Evolutionary conservation across 1,284 basidiomycete genomes (phyloP).

Genomic region (Fomitopsis palustris): DNA sequence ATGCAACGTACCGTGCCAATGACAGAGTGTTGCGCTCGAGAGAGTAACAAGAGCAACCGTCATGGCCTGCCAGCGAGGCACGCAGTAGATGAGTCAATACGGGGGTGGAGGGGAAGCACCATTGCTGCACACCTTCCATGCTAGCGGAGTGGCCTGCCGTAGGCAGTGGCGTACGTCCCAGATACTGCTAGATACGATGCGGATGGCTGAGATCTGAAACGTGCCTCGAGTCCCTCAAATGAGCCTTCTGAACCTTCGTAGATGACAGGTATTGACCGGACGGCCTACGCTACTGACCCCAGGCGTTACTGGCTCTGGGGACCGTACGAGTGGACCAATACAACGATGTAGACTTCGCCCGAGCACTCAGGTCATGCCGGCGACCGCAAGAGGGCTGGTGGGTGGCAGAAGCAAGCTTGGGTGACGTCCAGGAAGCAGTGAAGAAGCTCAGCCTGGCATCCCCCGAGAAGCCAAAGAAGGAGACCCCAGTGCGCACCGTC

Average conservation of each 20-base stretch:
- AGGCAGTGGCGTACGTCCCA: not conserved
- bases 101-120: not conserved
- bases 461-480: not conserved
- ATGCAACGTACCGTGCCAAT: not conserved
- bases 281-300: not conserved
- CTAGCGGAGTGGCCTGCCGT: not conserved
- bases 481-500: not conserved
- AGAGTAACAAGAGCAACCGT: not conserved
- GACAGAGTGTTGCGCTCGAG: not conserved
- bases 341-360: not conserved
- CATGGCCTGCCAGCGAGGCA: not conserved
- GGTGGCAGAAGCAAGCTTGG: not conserved
- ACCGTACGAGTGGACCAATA: not conserved
- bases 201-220: slow-evolving; percentile 4
- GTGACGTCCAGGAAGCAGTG: slow-evolving; percentile 9
- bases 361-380: not conserved
- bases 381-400: not conserved
- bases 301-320: not conserved
- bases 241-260: not conserved
- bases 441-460: slow-evolving; percentile 1
- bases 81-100: not conserved
- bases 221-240: not conserved
- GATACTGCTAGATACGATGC: not conserved
- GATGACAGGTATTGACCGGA: not conserved
- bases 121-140: not conserved